These are phyloP conservation scores for Cyberlindnera maclurae DNA, from an alignment of 805 yeast genomes.

Conservation along the genomic window DNA sequence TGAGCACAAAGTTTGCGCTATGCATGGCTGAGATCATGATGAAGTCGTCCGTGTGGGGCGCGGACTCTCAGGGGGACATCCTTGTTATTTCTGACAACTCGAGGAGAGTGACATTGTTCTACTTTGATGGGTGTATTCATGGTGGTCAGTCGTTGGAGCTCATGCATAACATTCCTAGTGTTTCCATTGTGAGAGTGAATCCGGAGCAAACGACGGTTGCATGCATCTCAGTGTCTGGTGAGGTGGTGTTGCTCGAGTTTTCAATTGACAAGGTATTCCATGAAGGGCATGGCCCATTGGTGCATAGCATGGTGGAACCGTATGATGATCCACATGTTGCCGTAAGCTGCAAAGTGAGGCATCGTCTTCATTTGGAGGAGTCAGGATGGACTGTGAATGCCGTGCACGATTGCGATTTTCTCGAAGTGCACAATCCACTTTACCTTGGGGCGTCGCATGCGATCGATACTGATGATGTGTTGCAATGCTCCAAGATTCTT, in stretches of 20 bases:
- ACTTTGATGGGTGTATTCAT: constrained; percentile 12
- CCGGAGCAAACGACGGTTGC: constrained; percentile 26
- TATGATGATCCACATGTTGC: neutral
- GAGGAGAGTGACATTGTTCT: constrained; percentile 36
- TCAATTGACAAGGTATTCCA: neutral
- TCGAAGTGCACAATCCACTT: constrained; percentile 40
- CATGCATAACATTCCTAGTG: constrained; percentile 51
- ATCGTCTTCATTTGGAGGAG: constrained; percentile 34
- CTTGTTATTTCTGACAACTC: constrained; percentile 51
- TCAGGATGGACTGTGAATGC: constrained; percentile 49
- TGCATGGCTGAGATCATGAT: constrained; percentile 25
- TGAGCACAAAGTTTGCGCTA: constrained; percentile 21
- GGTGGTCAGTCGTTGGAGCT: constrained; percentile 35
- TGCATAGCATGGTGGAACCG: neutral
- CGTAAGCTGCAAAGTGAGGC: constrained; percentile 22
- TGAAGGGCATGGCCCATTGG: neutral
- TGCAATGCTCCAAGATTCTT: constrained; percentile 35
- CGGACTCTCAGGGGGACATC: constrained; percentile 37
- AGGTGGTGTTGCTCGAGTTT: constrained; percentile 18
- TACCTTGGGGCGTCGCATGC: constrained; percentile 35
- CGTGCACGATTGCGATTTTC: constrained; percentile 35
- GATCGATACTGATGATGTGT: constrained; percentile 28
- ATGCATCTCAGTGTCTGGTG: constrained; percentile 40
- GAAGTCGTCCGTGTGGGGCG: constrained; percentile 55
- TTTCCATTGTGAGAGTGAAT: constrained; percentile 30